phyloP scores from a whole-genome alignment of 2,329 filamentous ascomycete genomes.

The Leptodontidium sp. region DNA sequence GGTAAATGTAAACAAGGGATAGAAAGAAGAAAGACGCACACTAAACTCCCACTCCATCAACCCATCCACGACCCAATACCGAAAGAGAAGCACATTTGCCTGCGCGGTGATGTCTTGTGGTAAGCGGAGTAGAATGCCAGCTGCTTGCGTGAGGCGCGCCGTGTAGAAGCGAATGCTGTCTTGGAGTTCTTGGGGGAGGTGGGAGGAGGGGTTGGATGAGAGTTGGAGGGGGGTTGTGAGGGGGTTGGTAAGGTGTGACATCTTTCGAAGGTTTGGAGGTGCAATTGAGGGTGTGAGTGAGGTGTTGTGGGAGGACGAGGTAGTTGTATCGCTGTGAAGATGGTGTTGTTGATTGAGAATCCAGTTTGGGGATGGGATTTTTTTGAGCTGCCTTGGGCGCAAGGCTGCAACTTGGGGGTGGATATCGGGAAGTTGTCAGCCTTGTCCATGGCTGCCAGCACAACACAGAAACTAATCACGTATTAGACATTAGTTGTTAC shows the following conservation, averaged over 20 bases:
- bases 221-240: constrained; percentile 78
- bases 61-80: constrained; percentile 74
- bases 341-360: constrained; percentile 18
- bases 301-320: not conserved
- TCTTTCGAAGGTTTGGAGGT: constrained; percentile 42
- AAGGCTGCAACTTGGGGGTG: constrained; percentile 32
- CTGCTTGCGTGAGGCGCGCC: constrained; percentile 78
- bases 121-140: constrained; percentile 81
- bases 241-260: constrained; percentile 73
- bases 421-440: not conserved
- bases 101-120: constrained; percentile 87
- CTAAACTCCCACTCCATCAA: constrained; percentile 65
- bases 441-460: not conserved
- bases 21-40: constrained; percentile 29
- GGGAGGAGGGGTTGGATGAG: constrained; percentile 61
- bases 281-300: not conserved
- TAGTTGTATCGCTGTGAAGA: not conserved
- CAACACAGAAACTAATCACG: not conserved
- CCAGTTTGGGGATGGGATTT: not conserved
- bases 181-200: constrained; percentile 73
- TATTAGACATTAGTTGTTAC: too few relatives aligned
- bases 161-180: constrained; percentile 76
- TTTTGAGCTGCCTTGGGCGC: constrained; percentile 37
- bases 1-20: not conserved
- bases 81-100: constrained; percentile 81